Evolutionary conservation across 2,329 filamentous ascomycete species (phyloP).

Genomic region (Cordyceps farinosa): DNA sequence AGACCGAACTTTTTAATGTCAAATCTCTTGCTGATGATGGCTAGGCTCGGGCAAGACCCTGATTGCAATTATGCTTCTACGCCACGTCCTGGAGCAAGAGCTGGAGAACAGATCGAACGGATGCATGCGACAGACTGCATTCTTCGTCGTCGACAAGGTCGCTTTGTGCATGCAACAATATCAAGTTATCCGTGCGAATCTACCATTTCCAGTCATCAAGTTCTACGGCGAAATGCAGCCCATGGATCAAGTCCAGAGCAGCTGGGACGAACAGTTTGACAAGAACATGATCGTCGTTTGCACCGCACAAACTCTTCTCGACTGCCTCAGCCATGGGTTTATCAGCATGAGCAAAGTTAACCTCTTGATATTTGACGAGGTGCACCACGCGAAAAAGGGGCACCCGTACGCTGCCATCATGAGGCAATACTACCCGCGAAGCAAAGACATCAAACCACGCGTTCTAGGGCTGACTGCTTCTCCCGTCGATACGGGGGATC

Average conservation of each 20-base stretch:
- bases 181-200: constrained; percentile 74
- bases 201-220: constrained; percentile 69
- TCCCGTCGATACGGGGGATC: constrained; percentile 75
- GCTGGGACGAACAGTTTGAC: constrained; percentile 50
- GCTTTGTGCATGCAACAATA: constrained; percentile 88
- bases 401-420: constrained; percentile 89
- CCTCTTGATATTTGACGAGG: constrained; percentile 91
- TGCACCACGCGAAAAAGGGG: constrained; percentile 91
- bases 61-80: constrained; percentile 84
- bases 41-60: constrained; percentile 87
- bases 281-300: constrained; percentile 84
- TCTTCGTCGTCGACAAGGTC: constrained; percentile 90
- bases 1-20: background rate
- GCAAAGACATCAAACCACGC: constrained; percentile 52
- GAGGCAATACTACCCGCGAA: constrained; percentile 72
- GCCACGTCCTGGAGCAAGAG: constrained; percentile 73
- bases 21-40: constrained; percentile 13
- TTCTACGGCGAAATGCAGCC: constrained; percentile 68
- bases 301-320: constrained; percentile 81
- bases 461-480: constrained; percentile 98
- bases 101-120: constrained; percentile 63
- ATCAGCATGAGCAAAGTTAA: constrained; percentile 80
- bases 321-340: constrained; percentile 75
- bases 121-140: constrained; percentile 62
- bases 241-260: constrained; percentile 38